Conservation (phyloP, 2,329 filamentous ascomycete species). For the Penicillium sp. region DNA sequence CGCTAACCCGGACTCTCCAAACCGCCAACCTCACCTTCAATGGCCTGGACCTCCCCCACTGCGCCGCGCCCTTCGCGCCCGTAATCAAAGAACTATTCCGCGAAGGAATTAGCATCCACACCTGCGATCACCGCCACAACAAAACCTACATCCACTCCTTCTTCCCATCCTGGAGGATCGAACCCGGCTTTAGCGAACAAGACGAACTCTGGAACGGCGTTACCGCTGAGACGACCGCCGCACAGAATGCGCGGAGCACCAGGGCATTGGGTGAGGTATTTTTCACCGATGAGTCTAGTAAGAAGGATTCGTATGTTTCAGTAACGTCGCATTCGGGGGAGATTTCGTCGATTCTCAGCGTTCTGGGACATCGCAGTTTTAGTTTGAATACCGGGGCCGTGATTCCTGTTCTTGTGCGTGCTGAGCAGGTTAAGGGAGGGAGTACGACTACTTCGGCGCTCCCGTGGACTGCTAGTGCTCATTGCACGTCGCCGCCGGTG, state of each 20-base stretch:
- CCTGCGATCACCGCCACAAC: conserved; percentile 56
- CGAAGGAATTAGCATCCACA: conserved; percentile 59
- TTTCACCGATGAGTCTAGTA: conserved; percentile 22
- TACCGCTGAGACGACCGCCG: conserved; percentile 47
- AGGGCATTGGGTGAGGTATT: conserved; percentile 54
- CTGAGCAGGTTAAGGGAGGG: conserved; percentile 26
- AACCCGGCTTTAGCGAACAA: conserved; percentile 52
- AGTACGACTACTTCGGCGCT: conserved; percentile 16
- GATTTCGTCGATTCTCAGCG: conserved; percentile 51
- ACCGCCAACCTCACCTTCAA: conserved; percentile 56
- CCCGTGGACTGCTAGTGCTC: conserved; percentile 29
- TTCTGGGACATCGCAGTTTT: conserved; percentile 47
- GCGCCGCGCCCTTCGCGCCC: conserved; percentile 48
- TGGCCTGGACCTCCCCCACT: conserved; percentile 44
- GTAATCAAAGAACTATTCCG: conserved; percentile 57
- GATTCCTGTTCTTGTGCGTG: conserved; percentile 52
- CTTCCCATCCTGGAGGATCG: conserved; percentile 53
- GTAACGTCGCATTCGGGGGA: conserved; percentile 59
- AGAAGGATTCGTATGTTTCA: conserved; percentile 49
- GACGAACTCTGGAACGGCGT: conserved; percentile 56
- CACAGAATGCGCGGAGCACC: conserved; percentile 47
- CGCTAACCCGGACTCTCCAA: conserved; percentile 55
- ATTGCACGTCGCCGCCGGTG: conserved; percentile 36
- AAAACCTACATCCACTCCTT: conserved; percentile 47
- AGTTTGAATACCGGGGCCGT: conserved; percentile 49